These are phyloP conservation scores for Coemansia sp. DNA, from an alignment of 192 early-diverging fungal genomes.

Conservation along the genomic window DNA sequence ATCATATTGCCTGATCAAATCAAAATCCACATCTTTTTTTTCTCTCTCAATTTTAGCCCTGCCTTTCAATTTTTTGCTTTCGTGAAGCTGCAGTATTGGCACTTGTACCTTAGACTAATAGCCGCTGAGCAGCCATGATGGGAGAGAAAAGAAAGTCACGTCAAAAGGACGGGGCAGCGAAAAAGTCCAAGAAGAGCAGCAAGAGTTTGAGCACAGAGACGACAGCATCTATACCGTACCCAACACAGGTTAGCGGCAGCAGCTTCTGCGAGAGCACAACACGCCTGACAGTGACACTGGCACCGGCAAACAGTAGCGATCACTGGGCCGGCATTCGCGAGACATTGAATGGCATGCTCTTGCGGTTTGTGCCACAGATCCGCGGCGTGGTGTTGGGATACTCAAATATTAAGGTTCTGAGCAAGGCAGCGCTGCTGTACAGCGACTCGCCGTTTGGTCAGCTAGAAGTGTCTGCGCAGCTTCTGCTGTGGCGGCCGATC, in stretches of 20 bases:
- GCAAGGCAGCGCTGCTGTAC: slow-evolving; percentile 65
- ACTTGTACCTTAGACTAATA: neutral
- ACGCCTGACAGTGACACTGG: slow-evolving; percentile 43
- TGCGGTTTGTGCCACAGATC: slow-evolving; percentile 80
- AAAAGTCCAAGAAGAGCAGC: slow-evolving; percentile 31
- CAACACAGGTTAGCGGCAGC: slow-evolving; percentile 18
- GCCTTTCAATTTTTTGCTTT: slow-evolving; percentile 4
- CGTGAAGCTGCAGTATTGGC: neutral
- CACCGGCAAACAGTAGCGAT: slow-evolving; percentile 42
- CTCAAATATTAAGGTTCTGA: slow-evolving; percentile 62
- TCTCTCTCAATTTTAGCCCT: neutral
- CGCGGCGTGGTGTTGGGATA: slow-evolving; percentile 86
- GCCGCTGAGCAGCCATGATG: slow-evolving; percentile 16
- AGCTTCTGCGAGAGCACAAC: slow-evolving; percentile 47
- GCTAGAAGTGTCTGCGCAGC: slow-evolving; percentile 67
- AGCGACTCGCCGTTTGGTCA: slow-evolving; percentile 84
- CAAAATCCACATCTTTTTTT: neutral
- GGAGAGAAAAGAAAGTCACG: slow-evolving; percentile 50
- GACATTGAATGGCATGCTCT: slow-evolving; percentile 53
- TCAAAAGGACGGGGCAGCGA: slow-evolving; percentile 17
- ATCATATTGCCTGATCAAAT: slow-evolving; percentile 1
- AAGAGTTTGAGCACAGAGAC: neutral
- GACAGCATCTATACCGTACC: slow-evolving; percentile 27
- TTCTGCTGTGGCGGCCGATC: slow-evolving; percentile 78
- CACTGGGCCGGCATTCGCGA: slow-evolving; percentile 44